Conservation (phyloP, 2,329 filamentous ascomycete genomes). For the Fusarium nygamai region DNA sequence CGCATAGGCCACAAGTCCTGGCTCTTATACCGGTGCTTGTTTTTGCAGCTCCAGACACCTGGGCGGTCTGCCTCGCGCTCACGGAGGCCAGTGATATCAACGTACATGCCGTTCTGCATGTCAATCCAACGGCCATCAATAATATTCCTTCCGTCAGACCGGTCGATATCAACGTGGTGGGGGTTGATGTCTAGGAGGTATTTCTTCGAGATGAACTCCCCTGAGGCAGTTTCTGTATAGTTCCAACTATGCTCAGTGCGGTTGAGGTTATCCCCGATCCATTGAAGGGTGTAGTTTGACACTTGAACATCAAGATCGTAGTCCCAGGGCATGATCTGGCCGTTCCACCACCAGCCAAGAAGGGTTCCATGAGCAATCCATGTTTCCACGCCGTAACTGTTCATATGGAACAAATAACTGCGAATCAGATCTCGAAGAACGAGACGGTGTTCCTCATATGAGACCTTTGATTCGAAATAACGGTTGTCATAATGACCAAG, state of each 20-base stretch:
- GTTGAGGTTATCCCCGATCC: conserved; percentile 74
- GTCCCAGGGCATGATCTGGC: conserved; percentile 82
- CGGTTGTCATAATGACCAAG: conserved; percentile 79
- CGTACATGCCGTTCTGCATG: conserved; percentile 77
- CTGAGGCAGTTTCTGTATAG: conserved; percentile 54
- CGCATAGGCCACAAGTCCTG: conserved; percentile 82
- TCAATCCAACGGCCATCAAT: conserved; percentile 90
- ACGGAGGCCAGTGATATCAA: conserved; percentile 82
- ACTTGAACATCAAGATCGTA: conserved; percentile 87
- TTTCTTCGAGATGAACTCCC: conserved; percentile 52
- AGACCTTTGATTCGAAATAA: conserved; percentile 71
- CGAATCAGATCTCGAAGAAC: conserved; percentile 76
- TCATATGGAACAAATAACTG: conserved; percentile 76
- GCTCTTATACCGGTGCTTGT: conserved; percentile 76
- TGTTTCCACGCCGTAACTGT: conserved; percentile 74
- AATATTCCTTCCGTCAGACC: conserved; percentile 77
- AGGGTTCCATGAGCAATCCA: conserved; percentile 89
- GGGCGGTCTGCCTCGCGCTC: conserved; percentile 70
- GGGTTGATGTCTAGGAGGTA: conserved; percentile 85
- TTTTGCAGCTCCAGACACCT: conserved; percentile 82
- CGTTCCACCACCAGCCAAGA: conserved; percentile 91
- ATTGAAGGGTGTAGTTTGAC: conserved; percentile 70
- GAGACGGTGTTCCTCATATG: conserved; percentile 72
- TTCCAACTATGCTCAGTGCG: conserved; percentile 70
- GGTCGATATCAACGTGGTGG: conserved; percentile 67